Evolutionary conservation across 306 rosid genomes (phyloP), one percentile per base, ranked within the genome.

Genomic region (Pterocarpus macrocarpus): DNA sequence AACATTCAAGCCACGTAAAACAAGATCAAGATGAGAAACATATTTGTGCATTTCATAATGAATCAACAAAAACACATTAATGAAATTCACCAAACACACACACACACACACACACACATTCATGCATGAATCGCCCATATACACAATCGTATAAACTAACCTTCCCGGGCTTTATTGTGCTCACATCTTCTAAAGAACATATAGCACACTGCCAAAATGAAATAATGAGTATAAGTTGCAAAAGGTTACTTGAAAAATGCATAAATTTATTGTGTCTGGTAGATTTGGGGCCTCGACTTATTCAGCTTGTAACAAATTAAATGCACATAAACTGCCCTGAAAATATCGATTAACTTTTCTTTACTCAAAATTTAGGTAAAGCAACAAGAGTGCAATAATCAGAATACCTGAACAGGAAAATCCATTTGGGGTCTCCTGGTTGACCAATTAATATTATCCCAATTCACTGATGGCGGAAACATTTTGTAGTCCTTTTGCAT

Each of bases 401-500:
- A 56, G 59, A 82, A 58, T 80, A 95, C 99, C 99, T 95, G 99
- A 85, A 95, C 92, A 8, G 99, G 98, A 83, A 95, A 93, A 84
- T 95, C 99, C 99, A 95, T 95, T 86, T 93, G 98, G 1, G 99
- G 97, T 69, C 85, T 89, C 89, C 99, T 85, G 61, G 87, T 90
- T 8, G 94, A 86, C 99, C 99, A 95, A 82, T 90, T 45, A 49
- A 95, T 95, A 72, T 93, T 95, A 28, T 93, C 93, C 99, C 99
- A 95, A 90, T 93, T 80, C 66, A 95, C 97, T 0, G 96, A 83
- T 70, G 99, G 98, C 44, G 98, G 99, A 87, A 95, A 93, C 97
- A 95, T 93, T 89, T 95, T 95, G 90, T 95, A 95, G 91, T 95
- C 99, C 65, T 85, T 93, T 89, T 95, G 99, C 99, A 93, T 93